phyloP scores from a whole-genome alignment of 2,329 filamentous ascomycete genomes.

The Trichoderma citrinoviride region DNA sequence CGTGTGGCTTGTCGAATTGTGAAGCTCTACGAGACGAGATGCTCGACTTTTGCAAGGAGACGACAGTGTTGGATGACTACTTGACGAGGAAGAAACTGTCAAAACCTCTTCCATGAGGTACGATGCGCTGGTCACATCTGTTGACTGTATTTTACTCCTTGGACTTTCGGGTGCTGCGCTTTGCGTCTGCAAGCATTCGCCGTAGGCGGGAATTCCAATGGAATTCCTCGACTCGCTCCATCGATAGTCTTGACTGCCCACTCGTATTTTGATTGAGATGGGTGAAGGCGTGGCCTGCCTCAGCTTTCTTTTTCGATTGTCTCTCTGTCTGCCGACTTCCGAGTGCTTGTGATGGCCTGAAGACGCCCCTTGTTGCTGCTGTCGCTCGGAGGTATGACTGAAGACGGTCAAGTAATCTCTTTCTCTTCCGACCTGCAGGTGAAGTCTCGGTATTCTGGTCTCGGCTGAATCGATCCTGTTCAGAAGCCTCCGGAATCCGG shows the following conservation, averaged over 20 bases:
- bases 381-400: background rate
- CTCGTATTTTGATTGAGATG: slow-evolving; percentile 28
- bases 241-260: slow-evolving; percentile 31
- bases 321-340: background rate
- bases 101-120: background rate
- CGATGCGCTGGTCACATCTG: background rate
- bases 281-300: background rate
- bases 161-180: background rate
- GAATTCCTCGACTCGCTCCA: slow-evolving; percentile 33
- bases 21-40: background rate
- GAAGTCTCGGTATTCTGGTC: slow-evolving; percentile 33
- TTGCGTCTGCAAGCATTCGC: background rate
- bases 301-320: background rate
- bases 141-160: background rate
- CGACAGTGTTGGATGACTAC: background rate
- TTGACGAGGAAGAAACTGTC: background rate
- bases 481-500: slow-evolving; percentile 30
- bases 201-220: slow-evolving; percentile 25
- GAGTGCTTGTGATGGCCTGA: background rate
- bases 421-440: slow-evolving; percentile 24
- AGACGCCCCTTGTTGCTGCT: background rate
- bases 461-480: slow-evolving; percentile 35
- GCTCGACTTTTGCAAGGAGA: background rate
- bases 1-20: background rate
- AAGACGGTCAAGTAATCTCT: background rate